These are phyloP conservation scores for Aciculosporium take DNA, from an alignment of 2,329 filamentous ascomycete genomes.

Conservation along the genomic window DNA sequence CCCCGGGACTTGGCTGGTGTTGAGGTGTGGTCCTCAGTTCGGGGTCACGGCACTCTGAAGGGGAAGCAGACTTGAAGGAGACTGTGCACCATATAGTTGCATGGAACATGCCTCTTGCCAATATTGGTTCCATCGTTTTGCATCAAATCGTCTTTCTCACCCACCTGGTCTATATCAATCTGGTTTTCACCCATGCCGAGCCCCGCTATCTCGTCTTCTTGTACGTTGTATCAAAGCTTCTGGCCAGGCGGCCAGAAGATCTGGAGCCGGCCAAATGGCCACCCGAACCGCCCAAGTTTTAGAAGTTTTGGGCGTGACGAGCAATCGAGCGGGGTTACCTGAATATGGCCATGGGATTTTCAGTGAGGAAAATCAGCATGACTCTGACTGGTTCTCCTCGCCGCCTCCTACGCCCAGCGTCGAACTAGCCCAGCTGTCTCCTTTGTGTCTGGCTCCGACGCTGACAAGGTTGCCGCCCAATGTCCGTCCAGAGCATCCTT, in stretches of 20 bases:
- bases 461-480: not conserved
- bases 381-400: constrained; percentile 16
- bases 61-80: not conserved
- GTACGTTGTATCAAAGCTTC: constrained; percentile 34
- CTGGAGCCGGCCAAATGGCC: constrained; percentile 26
- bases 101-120: constrained; percentile 33
- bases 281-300: constrained; percentile 17
- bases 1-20: not conserved
- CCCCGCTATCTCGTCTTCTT: constrained; percentile 30
- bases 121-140: constrained; percentile 36
- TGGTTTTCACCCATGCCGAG: constrained; percentile 34
- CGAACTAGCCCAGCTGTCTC: not conserved
- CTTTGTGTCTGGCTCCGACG: not conserved
- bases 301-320: constrained; percentile 12
- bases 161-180: constrained; percentile 37
- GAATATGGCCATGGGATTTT: constrained; percentile 24
- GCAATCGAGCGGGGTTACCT: constrained; percentile 4
- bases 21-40: not conserved
- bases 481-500: constrained; percentile 1
- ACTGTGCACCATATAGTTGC: not conserved
- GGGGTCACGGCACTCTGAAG: too few relatives aligned
- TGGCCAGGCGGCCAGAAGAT: constrained; percentile 32
- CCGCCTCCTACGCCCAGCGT: constrained; percentile 6
- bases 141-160: constrained; percentile 39
- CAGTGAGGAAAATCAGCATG: constrained; percentile 18